Percentiles rank a stretch among this genome's conserved stretches.
Conservation (phyloP, 2,329 filamentous ascomycete genomes). For the Nannizziopsis barbatae region DNA sequence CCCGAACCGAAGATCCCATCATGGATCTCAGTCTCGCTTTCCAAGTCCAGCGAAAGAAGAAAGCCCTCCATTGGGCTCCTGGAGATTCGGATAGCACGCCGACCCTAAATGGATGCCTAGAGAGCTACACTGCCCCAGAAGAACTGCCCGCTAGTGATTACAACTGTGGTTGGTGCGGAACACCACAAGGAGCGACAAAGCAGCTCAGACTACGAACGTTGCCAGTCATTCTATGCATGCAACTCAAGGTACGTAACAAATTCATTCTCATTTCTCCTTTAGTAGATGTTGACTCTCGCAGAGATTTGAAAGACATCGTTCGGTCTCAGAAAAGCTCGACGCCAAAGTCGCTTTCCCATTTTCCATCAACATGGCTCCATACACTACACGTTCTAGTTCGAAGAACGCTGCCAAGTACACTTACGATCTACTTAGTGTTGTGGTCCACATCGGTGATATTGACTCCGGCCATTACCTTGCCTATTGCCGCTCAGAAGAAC, state of each 20-base stretch:
- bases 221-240: slow-evolving; percentile 81
- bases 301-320: slow-evolving; percentile 66
- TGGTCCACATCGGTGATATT: slow-evolving; percentile 87
- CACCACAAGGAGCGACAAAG: slow-evolving; percentile 64
- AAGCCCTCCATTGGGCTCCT: slow-evolving; percentile 30
- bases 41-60: slow-evolving; percentile 58
- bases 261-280: neutral
- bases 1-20: slow-evolving; percentile 75
- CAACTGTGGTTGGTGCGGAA: slow-evolving; percentile 68
- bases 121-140: slow-evolving; percentile 78
- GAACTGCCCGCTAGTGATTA: slow-evolving; percentile 67
- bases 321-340: slow-evolving; percentile 73
- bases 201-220: slow-evolving; percentile 73
- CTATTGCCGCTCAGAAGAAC: slow-evolving; percentile 72
- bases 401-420: slow-evolving; percentile 46
- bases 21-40: slow-evolving; percentile 82
- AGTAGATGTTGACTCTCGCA: slow-evolving; percentile 19
- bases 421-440: slow-evolving; percentile 79
- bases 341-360: slow-evolving; percentile 76
- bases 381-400: slow-evolving; percentile 55
- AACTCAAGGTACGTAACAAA: slow-evolving; percentile 60
- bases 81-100: slow-evolving; percentile 35
- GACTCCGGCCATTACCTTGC: slow-evolving; percentile 86
- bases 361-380: slow-evolving; percentile 80
- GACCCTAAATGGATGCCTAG: slow-evolving; percentile 62